Evolutionary conservation across 352 stramenopile genomes (phyloP).

Genomic region (Globisporangium polare): DNA sequence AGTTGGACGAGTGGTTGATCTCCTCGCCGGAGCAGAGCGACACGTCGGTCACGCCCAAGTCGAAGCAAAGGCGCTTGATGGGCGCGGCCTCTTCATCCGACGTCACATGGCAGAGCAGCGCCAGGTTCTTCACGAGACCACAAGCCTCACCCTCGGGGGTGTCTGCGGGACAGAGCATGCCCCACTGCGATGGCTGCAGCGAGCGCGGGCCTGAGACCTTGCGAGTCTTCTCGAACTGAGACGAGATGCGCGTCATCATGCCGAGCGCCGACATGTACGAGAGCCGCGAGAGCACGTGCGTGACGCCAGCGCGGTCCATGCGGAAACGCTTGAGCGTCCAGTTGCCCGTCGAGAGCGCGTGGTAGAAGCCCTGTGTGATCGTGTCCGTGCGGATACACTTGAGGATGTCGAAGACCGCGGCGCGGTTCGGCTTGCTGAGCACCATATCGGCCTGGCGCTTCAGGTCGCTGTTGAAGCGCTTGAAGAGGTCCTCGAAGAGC

Average conservation of each 20-base stretch:
- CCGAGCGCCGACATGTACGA: conserved; percentile 98
- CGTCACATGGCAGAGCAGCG: conserved; percentile 97
- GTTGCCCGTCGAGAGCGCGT: conserved; percentile 91
- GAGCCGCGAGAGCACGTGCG: conserved; percentile 96
- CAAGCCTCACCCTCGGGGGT: conserved; percentile 99
- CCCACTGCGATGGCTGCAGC: conserved; percentile 98
- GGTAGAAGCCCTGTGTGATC: conserved; percentile 95
- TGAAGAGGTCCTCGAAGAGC: conserved; percentile 99
- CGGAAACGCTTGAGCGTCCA: conserved; percentile 99
- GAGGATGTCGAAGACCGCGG: conserved; percentile 98
- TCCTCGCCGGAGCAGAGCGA: conserved; percentile 94
- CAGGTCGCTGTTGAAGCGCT: conserved; percentile 98
- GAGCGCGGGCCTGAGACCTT: conserved; percentile 98
- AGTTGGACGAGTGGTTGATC: conserved; percentile 93
- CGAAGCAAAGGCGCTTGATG: conserved; percentile 95
- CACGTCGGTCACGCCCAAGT: conserved; percentile 97
- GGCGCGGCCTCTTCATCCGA: conserved; percentile 89
- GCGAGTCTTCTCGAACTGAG: conserved; percentile 99
- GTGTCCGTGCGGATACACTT: conserved; percentile 97
- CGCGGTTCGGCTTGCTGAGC: conserved; percentile 96
- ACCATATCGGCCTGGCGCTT: conserved; percentile 98
- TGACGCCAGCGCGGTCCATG: conserved; percentile 98
- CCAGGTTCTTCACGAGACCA: conserved; percentile 99
- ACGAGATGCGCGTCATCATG: conserved; percentile 99
- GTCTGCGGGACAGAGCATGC: conserved; percentile 98